Evolutionary conservation across 1,284 basidiomycete genomes (phyloP).

Genomic region (Neotropicomus parvogracilis): DNA sequence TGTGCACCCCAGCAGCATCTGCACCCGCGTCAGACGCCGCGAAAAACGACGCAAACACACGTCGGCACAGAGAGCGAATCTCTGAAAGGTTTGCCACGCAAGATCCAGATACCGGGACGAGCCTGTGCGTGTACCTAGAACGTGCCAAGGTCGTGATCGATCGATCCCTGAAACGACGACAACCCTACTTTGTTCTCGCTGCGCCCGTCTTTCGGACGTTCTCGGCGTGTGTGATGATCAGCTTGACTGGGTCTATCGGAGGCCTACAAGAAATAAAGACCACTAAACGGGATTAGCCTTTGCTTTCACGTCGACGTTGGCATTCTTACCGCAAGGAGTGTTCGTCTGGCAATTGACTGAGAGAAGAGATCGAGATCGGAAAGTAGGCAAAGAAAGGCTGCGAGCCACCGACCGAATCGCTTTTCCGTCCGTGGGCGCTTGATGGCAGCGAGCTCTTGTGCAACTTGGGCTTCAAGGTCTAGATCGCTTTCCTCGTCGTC

Average conservation of each 20-base stretch:
- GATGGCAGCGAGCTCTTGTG: constrained; percentile 64
- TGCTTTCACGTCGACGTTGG: background rate
- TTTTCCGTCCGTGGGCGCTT: constrained; percentile 61
- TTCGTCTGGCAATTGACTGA: constrained; percentile 71
- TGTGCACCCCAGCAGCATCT: constrained; percentile 36
- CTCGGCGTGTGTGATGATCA: constrained; percentile 62
- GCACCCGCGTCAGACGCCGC: constrained; percentile 35
- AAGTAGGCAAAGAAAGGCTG: background rate
- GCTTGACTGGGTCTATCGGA: constrained; percentile 71
- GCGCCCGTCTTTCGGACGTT: constrained; percentile 60
- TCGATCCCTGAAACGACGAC: background rate
- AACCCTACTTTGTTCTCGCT: constrained; percentile 57
- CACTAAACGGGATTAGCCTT: constrained; percentile 41
- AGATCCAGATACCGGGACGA: constrained; percentile 64
- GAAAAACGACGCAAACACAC: constrained; percentile 52
- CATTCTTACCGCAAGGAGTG: constrained; percentile 65
- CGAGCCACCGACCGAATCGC: constrained; percentile 65
- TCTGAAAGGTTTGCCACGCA: constrained; percentile 67
- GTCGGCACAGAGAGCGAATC: constrained; percentile 57
- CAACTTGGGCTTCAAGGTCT: constrained; percentile 66
- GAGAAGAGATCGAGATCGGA: background rate
- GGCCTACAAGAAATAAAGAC: constrained; percentile 75
- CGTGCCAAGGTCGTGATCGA: constrained; percentile 3
- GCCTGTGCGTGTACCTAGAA: constrained; percentile 60
- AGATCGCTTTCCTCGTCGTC: constrained; percentile 38